phyloP scores from a whole-genome alignment of 2,329 filamentous ascomycete genomes.

The Fusarium tricinctum region DNA sequence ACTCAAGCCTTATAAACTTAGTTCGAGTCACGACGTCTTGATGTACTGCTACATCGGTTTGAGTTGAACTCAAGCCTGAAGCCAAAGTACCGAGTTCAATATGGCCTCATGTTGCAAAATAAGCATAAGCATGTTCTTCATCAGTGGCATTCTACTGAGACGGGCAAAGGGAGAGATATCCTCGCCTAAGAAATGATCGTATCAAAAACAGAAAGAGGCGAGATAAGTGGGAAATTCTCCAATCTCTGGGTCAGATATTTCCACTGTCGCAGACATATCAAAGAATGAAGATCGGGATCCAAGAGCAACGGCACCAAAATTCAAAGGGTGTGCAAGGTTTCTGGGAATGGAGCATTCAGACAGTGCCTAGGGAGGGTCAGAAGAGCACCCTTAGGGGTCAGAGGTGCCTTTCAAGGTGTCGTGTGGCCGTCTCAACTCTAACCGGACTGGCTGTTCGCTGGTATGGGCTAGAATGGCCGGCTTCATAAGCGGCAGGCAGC shows the following conservation, averaged over 20 bases:
- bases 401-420: conserved; percentile 35
- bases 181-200: conserved; percentile 18
- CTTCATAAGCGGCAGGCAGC: conserved; percentile 18
- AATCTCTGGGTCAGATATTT: conserved; percentile 21
- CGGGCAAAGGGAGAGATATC: conserved; percentile 33
- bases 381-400: conserved; percentile 41
- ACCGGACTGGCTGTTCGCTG: conserved; percentile 40
- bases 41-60: conserved; percentile 18
- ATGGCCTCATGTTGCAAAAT: conserved; percentile 1
- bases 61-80: conserved; percentile 1
- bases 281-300: conserved; percentile 39
- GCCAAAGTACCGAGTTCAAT: conserved; percentile 17
- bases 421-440: conserved; percentile 39
- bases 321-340: conserved; percentile 38
- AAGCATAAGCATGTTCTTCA: conserved; percentile 27
- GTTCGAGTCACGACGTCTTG: conserved; percentile 21
- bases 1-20: conserved; percentile 37
- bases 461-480: conserved; percentile 39
- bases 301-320: conserved; percentile 21
- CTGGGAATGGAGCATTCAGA: conserved; percentile 28
- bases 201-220: conserved; percentile 14
- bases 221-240: conserved; percentile 37
- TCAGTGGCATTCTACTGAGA: conserved; percentile 2
- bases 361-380: conserved; percentile 38
- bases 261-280: conserved; percentile 30